These are phyloP conservation scores for Thecaphora frezii DNA, from an alignment of 1,284 basidiomycete species.

Conservation along the genomic window DNA sequence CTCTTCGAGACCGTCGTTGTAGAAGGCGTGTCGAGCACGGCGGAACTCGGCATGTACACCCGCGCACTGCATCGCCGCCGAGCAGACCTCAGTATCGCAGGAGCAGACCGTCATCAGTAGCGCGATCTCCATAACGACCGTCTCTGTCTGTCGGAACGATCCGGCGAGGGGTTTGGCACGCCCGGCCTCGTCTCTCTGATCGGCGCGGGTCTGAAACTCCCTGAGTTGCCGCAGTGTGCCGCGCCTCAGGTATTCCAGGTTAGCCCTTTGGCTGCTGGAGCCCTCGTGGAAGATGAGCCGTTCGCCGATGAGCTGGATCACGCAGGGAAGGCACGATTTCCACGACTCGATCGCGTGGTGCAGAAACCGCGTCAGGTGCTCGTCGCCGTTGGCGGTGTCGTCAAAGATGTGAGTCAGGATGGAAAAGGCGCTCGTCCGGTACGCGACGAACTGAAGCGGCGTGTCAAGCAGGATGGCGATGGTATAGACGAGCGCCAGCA, in stretches of 20 bases:
- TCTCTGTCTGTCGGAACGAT: not conserved
- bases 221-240: not conserved
- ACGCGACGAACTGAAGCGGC: constrained; percentile 18
- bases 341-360: constrained; percentile 3
- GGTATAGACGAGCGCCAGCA: constrained; percentile 23
- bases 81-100: constrained; percentile 48
- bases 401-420: constrained; percentile 2
- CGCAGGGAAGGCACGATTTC: constrained; percentile 1
- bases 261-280: constrained; percentile 7
- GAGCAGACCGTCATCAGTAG: constrained; percentile 46
- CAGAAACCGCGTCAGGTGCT: constrained; percentile 3
- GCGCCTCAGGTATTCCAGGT: not conserved
- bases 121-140: constrained; percentile 15
- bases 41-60: constrained; percentile 21
- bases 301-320: constrained; percentile 4
- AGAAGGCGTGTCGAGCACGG: constrained; percentile 3
- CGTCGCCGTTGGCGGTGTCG: not conserved
- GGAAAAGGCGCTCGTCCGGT: constrained; percentile 2
- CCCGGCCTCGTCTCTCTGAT: not conserved
- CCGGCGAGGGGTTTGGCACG: constrained; percentile 1
- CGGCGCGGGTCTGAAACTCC: not conserved
- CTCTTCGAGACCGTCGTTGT: constrained; percentile 31
- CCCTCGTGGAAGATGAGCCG: constrained; percentile 3
- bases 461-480: constrained; percentile 20
- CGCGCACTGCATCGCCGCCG: constrained; percentile 36